Evolutionary conservation across 2,329 filamentous ascomycete species (phyloP), one percentile per base, ranked within the genome.

Genomic region (Neoascochyta sp.): DNA sequence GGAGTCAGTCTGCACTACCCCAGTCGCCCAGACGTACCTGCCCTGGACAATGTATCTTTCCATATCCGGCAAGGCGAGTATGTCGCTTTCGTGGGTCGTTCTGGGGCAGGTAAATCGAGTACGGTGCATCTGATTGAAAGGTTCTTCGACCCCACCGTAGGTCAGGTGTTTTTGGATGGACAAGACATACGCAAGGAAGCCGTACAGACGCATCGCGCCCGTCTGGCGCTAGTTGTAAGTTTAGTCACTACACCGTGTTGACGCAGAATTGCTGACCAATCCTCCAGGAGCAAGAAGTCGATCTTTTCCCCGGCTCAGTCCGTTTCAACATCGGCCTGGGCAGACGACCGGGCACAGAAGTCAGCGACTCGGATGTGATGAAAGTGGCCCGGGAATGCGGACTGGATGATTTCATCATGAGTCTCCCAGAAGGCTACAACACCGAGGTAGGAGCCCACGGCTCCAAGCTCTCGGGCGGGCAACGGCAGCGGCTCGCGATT

Each of bases 381-480:
- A 41, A 37, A 3, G 67, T 63, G 3, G 67, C 64, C 29, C 60
- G 60, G 37, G 54, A 60, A 31, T 69, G 64, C 29, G 66, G 65
- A 25, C 52, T 71, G 7, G 66, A 71, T 36, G 67, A 68, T 11
- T 70, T 70, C 46, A 67, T 71, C 45, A 62, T 61, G 40, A 62
- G 62, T 36, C 49, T 71, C 7, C 67, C 68, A 1, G 65, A 70
- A 37, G 67, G 65, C 16, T 71, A 70, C 47, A 63, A 60, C 22
- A 71, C 68, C 2, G 59, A 69, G 21, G 65, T 66, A 26, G 66
- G 67, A 7, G 52, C 60, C 5, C 65, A 63, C 34, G 66, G 65
- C 13, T 62, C 59, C 4, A 60, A 63, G 29, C 50, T 71, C 3
- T 68, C 64, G 2, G 68, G 67, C 11, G 68, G 68, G 9, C 68